Percentiles rank a stretch among this genome's conserved stretches.
Evolutionary conservation across 352 stramenopile species (phyloP).

Genomic region (Thraustochytrium sp.): DNA sequence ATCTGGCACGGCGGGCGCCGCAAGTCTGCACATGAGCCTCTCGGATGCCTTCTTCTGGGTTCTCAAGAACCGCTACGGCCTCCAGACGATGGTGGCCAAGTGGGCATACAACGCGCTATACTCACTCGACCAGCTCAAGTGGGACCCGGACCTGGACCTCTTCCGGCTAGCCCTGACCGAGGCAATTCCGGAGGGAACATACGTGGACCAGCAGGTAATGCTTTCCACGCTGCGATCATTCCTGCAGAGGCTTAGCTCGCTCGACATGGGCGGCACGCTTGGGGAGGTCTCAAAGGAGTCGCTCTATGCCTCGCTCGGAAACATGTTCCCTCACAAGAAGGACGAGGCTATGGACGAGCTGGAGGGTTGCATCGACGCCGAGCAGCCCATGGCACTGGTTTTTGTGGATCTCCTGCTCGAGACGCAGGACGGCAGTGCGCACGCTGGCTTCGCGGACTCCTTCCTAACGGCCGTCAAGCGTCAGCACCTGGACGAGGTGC

Average conservation of each 20-base stretch:
- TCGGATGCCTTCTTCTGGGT: constrained; percentile 21
- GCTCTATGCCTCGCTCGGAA: constrained; percentile 11
- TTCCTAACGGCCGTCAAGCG: constrained; percentile 16
- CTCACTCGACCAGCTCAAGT: constrained; percentile 18
- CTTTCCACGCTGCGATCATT: constrained; percentile 4
- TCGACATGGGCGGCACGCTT: constrained; percentile 27
- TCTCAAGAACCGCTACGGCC: constrained; percentile 34
- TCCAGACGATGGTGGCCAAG: not conserved
- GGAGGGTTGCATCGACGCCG: not conserved
- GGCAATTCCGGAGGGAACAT: not conserved
- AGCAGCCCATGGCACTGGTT: constrained; percentile 34
- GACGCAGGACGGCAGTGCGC: not conserved
- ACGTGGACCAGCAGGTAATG: constrained; percentile 39
- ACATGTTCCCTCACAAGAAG: constrained; percentile 32
- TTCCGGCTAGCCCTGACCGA: constrained; percentile 3
- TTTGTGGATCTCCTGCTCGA: constrained; percentile 44
- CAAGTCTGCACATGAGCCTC: not conserved
- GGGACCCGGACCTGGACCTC: constrained; percentile 34
- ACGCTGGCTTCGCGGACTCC: not conserved
- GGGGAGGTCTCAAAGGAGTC: constrained; percentile 33
- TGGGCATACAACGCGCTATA: constrained; percentile 39
- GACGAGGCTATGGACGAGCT: constrained; percentile 1
- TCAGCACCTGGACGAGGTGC: constrained; percentile 35
- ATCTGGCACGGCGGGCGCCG: not conserved
- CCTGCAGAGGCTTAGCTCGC: not conserved